These are phyloP conservation scores for Huntiella savannae DNA, from an alignment of 2,329 filamentous ascomycete genomes.

Conservation along the genomic window DNA sequence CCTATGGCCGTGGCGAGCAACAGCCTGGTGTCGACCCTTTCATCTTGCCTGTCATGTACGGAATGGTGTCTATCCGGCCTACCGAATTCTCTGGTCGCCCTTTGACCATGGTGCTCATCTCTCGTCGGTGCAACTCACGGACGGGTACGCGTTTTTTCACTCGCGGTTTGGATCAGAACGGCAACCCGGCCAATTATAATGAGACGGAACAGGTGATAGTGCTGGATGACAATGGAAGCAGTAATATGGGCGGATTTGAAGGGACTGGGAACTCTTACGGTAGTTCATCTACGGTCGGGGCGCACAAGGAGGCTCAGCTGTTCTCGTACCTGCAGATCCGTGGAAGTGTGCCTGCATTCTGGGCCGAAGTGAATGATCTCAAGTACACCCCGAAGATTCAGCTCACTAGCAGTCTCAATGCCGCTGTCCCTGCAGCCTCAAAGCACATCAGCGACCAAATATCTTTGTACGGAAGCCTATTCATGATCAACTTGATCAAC, in stretches of 20 bases:
- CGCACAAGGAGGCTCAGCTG: conserved; percentile 60
- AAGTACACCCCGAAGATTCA: conserved; percentile 71
- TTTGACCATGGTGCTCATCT: conserved; percentile 73
- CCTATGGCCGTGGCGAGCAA: conserved; percentile 43
- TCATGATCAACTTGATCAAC: conserved; percentile 92
- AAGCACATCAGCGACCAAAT: conserved; percentile 92
- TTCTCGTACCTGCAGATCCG: conserved; percentile 91
- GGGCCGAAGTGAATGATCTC: conserved; percentile 88
- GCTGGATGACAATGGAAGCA: conserved; percentile 57
- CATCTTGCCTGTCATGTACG: conserved; percentile 88
- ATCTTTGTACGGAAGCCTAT: conserved; percentile 83
- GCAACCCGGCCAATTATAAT: conserved; percentile 96
- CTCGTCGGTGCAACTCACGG: conserved; percentile 69
- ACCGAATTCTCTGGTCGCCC: conserved; percentile 72
- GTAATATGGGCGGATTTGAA: conserved; percentile 54
- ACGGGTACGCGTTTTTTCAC: conserved; percentile 91
- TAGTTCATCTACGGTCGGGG: conserved; percentile 50
- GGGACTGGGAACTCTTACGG: conserved; percentile 51
- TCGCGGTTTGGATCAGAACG: conserved; percentile 78
- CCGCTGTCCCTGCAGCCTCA: conserved; percentile 56
- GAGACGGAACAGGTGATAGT: conserved; percentile 91
- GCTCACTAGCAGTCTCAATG: conserved; percentile 69
- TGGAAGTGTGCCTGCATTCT: conserved; percentile 88
- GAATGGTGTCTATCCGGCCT: conserved; percentile 79
- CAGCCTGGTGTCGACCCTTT: conserved; percentile 73